Evolutionary conservation across 225 moss, liverwort and hornwort genomes (phyloP), one percentile per base, ranked within the genome.

Genomic region (Polytrichum commune): DNA sequence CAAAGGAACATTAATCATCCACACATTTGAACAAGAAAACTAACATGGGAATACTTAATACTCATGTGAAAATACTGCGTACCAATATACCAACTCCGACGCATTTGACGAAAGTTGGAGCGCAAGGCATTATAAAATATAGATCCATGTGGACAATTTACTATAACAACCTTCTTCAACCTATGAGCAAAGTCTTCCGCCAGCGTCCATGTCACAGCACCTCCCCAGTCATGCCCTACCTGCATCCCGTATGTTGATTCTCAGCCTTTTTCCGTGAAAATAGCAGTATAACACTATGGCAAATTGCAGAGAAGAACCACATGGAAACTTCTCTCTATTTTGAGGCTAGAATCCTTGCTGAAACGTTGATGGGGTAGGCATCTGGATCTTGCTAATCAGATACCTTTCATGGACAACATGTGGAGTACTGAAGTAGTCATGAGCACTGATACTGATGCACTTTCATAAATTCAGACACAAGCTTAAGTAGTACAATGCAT

Each of bases 161-260:
- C 73, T 61, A 84, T 16, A 23, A 95, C 83, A 54, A 82, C 67
- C 73, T 77, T 90, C 79, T 79, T 84, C 79, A 95, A 78, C 81
- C 87, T 90, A 64, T 69, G 68, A 26, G 89, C 90, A 72, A 90
- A 90, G 66, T 92, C 90, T 77, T 95, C 95, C 33, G 78, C 92
- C 53, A 92, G 60, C 66, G 84, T 73, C 92, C 95, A 95, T 19
- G 95, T 78, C 38, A 91, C 80, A 5, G 71, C n/a, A 63, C 82
- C 85, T 67, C 92, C 95, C 92, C 92, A 92, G 64, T 89, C 90
- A 80, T 92, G 92, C 55, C 92, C 95, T 73, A 89, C 95, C 95
- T 88, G 72, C 84, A 79, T 46, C 46, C 57, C 46, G 4, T 46
- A 13, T 46, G 46, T 13, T 16, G 46, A 46, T 46, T 46, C 46